phyloP scores from a whole-genome alignment of 768 basidiomycete genomes.

The Amanita pseudoporphyria region DNA sequence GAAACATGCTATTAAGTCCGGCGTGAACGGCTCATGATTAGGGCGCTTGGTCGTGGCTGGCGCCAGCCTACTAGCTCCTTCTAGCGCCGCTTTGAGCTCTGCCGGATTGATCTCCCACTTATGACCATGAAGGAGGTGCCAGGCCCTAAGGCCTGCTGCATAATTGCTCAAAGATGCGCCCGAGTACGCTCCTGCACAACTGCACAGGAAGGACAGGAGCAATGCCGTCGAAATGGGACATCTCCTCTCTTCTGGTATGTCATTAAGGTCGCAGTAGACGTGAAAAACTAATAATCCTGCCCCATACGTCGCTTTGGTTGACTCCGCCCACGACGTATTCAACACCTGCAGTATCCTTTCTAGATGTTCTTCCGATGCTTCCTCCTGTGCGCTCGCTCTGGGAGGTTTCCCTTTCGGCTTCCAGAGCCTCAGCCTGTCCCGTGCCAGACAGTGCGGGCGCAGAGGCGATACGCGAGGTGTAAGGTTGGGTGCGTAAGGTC shows the following conservation, averaged over 20 bases:
- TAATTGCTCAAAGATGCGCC: conserved; percentile 21
- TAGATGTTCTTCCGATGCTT: background rate
- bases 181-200: conserved; percentile 19
- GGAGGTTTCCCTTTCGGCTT: too few species aligned
- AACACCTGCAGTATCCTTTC: background rate
- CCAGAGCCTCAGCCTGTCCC: too few species aligned
- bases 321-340: background rate
- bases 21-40: background rate
- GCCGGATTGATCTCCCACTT: conserved; percentile 4
- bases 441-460: too few species aligned
- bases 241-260: conserved; percentile 18
- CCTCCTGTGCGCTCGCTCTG: too few species aligned
- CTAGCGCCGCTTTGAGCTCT: background rate
- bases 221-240: conserved; percentile 14
- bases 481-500: too few species aligned
- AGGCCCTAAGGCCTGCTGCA: conserved; percentile 21
- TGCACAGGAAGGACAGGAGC: too few species aligned
- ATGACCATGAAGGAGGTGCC: conserved; percentile 26
- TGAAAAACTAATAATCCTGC: conserved; percentile 22
- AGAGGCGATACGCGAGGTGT: too few species aligned
- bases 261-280: conserved; percentile 18
- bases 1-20: background rate
- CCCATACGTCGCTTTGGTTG: conserved; percentile 19
- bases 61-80: background rate
- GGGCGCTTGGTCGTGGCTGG: background rate